Evolutionary conservation across 139 green algal genomes (phyloP).

Genomic region (Chlorella sp.): DNA sequence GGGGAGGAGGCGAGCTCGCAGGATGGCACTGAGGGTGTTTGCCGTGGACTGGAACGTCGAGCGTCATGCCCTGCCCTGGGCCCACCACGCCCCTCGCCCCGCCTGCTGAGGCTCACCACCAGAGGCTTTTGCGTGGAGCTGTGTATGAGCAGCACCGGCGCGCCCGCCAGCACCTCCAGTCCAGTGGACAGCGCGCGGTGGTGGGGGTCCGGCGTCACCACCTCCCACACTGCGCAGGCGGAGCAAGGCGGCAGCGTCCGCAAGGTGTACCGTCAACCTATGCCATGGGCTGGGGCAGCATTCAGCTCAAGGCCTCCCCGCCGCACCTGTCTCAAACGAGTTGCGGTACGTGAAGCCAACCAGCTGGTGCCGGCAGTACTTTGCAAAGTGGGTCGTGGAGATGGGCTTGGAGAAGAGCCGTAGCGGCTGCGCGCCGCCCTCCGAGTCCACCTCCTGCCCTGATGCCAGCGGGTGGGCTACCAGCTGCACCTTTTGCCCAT

Average conservation of each 20-base stretch:
- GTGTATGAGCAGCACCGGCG: conserved; percentile 35
- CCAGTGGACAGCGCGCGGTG: conserved; percentile 17
- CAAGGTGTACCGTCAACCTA: too few species aligned
- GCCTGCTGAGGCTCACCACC: conserved; percentile 12
- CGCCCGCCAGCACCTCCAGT: conserved; percentile 33
- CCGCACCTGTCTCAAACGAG: conserved; percentile 33
- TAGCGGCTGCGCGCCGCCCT: conserved; percentile 28
- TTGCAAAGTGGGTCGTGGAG: conserved; percentile 26
- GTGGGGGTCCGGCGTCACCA: conserved; percentile 28
- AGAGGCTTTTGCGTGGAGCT: conserved; percentile 39
- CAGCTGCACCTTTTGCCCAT: conserved; percentile 31
- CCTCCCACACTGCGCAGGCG: conserved; percentile 17
- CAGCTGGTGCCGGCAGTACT: conserved; percentile 45
- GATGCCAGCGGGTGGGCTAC: background rate
- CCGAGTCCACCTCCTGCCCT: conserved; percentile 16
- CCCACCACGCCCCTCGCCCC: too few species aligned
- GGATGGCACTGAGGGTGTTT: background rate
- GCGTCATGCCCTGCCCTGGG: too few species aligned
- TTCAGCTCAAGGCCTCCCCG: background rate
- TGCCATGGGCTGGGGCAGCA: too few species aligned
- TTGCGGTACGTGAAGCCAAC: conserved; percentile 34
- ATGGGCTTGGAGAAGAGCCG: conserved; percentile 45
- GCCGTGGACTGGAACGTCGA: too few species aligned
- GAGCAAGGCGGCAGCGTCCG: too few species aligned
- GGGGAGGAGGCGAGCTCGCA: background rate